Evolutionary conservation across 345 rosid species (phyloP).

Genomic region (Eucalyptus globulus): DNA sequence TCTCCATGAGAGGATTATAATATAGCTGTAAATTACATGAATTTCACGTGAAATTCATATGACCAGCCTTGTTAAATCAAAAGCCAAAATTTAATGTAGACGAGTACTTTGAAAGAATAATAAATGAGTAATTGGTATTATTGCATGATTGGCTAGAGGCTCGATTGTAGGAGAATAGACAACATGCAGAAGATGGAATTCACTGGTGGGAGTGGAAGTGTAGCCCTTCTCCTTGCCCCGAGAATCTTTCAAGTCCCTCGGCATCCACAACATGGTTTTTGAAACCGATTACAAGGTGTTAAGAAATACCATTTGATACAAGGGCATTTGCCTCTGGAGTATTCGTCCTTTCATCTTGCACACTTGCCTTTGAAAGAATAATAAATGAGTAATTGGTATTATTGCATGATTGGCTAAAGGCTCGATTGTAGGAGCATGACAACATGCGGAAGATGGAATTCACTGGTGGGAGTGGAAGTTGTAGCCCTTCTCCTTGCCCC

Average conservation of each 20-base stretch:
- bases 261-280: too few species aligned
- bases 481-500: neutral
- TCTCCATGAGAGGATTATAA: neutral
- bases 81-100: neutral
- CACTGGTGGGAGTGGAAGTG: too few species aligned
- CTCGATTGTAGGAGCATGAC: neutral
- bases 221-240: too few species aligned
- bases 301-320: too few species aligned
- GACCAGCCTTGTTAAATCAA: neutral
- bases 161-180: too few species aligned
- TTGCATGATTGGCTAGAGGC: too few species aligned
- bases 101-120: neutral
- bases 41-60: fast-evolving
- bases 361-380: too few species aligned
- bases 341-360: too few species aligned
- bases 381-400: neutral
- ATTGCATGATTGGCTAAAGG: neutral
- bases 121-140: too few species aligned
- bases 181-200: too few species aligned
- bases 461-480: neutral
- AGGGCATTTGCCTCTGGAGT: fast-evolving
- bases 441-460: neutral
- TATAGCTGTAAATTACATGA: neutral
- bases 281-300: too few species aligned
- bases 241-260: too few species aligned